Conservation (phyloP, 2,329 filamentous ascomycete species). For the Tolypocladium cylindrosporum region DNA sequence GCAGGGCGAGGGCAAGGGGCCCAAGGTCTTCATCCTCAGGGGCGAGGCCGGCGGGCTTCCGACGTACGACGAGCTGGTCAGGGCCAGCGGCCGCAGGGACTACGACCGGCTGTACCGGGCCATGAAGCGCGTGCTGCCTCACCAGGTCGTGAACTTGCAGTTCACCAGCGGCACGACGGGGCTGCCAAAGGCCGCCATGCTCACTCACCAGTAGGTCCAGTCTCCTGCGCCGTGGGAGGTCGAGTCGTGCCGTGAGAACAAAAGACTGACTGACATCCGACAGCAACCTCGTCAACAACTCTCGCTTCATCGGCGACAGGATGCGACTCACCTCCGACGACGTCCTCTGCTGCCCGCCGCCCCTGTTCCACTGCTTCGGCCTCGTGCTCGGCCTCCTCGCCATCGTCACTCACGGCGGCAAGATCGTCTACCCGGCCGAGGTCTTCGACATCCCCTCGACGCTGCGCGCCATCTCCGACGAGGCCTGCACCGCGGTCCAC, state of each 20-base stretch:
- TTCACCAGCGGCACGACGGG: slow-evolving; percentile 71
- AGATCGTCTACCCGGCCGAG: slow-evolving; percentile 67
- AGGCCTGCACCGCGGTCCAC: slow-evolving; percentile 64
- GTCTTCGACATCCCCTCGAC: slow-evolving; percentile 61
- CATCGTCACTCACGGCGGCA: slow-evolving; percentile 62
- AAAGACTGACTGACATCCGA: neutral
- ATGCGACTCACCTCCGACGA: slow-evolving; percentile 60
- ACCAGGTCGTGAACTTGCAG: slow-evolving; percentile 64
- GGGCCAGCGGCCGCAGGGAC: slow-evolving; percentile 36
- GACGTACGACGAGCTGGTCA: slow-evolving; percentile 50
- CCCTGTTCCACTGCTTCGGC: slow-evolving; percentile 80
- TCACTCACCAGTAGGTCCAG: slow-evolving; percentile 51
- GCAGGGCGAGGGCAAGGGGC: slow-evolving; percentile 14
- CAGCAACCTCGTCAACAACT: slow-evolving; percentile 54
- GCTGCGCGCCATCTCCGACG: slow-evolving; percentile 54
- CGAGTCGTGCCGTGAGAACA: neutral
- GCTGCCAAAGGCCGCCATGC: slow-evolving; percentile 63
- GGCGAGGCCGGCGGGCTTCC: slow-evolving; percentile 43
- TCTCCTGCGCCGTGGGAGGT: neutral
- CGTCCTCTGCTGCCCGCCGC: slow-evolving; percentile 70
- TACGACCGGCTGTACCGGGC: slow-evolving; percentile 40
- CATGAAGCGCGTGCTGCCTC: slow-evolving; percentile 46
- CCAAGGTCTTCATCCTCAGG: slow-evolving; percentile 51
- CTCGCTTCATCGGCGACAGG: slow-evolving; percentile 62
- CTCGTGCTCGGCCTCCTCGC: slow-evolving; percentile 68